Evolutionary conservation across 345 rosid species (phyloP).

Genomic region (Eucalyptus curtisii): DNA sequence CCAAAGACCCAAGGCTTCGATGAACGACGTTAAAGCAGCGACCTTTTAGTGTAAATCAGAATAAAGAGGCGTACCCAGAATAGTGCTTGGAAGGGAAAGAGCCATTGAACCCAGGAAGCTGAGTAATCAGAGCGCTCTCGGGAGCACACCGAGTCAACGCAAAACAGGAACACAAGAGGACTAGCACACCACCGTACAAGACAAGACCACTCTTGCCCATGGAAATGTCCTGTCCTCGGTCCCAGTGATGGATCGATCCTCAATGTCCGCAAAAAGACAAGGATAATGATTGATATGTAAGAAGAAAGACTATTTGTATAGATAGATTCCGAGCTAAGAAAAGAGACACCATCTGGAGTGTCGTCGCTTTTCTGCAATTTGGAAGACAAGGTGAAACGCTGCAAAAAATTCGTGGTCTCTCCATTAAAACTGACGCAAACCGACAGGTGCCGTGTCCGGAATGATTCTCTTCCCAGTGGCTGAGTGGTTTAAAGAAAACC

Average conservation of each 20-base stretch:
- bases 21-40: not conserved
- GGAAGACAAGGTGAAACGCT: not conserved
- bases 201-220: not conserved
- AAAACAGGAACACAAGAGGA: not conserved
- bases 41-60: not conserved
- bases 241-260: not conserved
- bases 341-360: not conserved
- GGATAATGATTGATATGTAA: not conserved
- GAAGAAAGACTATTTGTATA: not conserved
- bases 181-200: not conserved
- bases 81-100: conserved; percentile 5
- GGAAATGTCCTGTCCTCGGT: not conserved
- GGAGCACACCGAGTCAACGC: not conserved
- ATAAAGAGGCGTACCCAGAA: not conserved
- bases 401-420: not conserved
- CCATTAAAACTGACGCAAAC: not conserved
- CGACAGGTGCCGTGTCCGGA: not conserved
- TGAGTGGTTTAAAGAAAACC: not conserved
- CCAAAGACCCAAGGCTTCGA: not conserved
- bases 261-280: not conserved
- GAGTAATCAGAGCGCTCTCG: not conserved
- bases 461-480: not conserved
- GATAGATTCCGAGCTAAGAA: not conserved
- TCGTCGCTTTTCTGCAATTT: not conserved
- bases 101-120: conserved; percentile 6